Evolutionary conservation across 2,329 filamentous ascomycete species (phyloP), one percentile per base, ranked within the genome.

Genomic region (Calonectria multiphialidica): DNA sequence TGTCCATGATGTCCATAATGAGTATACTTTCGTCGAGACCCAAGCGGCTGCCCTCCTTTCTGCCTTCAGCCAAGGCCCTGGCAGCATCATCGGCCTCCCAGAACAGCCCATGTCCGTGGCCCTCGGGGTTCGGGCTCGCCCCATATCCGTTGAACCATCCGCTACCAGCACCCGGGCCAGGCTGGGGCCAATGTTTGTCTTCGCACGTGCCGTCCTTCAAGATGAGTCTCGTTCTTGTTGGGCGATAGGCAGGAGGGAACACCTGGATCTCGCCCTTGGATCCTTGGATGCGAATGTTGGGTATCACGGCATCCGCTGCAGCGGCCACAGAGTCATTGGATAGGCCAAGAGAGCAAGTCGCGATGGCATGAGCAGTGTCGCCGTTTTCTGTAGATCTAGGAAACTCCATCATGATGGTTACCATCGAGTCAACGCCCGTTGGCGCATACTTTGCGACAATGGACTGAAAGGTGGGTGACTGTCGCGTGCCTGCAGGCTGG

Each of bases 1-100:
- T 83, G 63, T 90, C 89, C 88, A 90, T 90, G 63, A 86, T 84
- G 80, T 95, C 92, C 94, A 97, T 97, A 71, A 98, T 94, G 45
- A 92, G 88, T 65, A 47, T 23, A n/a, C 44, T 47, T 47, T 47
- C 21, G n/a, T 47, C 44, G 2, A 47, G 44, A 9, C 44, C 44
- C 44, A 30, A 30, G 16, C 50, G 16, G 30, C 30, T 55, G 30
- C 16, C 13, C 15, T 55, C 50, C 50, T 37, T 55, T 37, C 13
- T 33, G 3, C 30, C 33, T 25, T 55, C 28, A 5, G 7, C 18
- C 16, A 33, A 35, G 28, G 28, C 28, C 16, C 25, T 18, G 10
- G 16, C 28, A 33, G 28, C 49, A 13, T 55, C 30, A 13, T 55
- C 50, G 18, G 18, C 30, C 30, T 35, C 28, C 7, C 30, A 55